Base-by-base conservation (phyloP, 208 protist genomes). In the Trypanosoma cruzi region DNA sequence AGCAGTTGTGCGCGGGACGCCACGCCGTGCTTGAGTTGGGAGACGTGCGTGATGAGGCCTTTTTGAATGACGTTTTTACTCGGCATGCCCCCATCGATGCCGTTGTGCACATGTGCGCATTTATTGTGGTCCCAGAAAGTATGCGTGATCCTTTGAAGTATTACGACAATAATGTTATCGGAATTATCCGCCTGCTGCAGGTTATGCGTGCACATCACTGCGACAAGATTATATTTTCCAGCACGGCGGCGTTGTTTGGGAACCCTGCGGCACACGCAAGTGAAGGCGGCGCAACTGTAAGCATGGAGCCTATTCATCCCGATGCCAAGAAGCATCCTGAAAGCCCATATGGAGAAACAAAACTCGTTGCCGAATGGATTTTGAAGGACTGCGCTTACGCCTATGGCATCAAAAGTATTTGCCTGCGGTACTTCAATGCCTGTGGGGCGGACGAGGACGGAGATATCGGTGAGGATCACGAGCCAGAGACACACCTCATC, bases 361-460 rank as follows among this genome's bases (percentile, higher is more conserved):
- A 98, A 80, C 71, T 90, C 24, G 68, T 89, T 32, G 90, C 96
- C 32, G 98, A 99, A 77, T 80, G 90, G 67, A 95, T 99, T 42
- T 62, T 99, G n/a, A 64, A 81, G 61, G 97, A 98, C 78, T 75
- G 90, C 24, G 79, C 77, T 24, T 53, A 68, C 0, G 88, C 86
- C 16, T 90, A 95, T 42, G 86, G 92, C 56, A 84, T 88, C 36
- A 82, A 92, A 59, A 87, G 91, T 56, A 79, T 98, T 32, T 80
- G 98, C 53, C 86, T 99, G 40, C 92, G 99, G 37, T 99, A 99
- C 84, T 99, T 99, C 86, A 99, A 99, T 84, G 98, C 98, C 18
- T 90, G 95, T 46, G 98, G 98, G 26, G 98, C 98, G 0, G 95
- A 99, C 77, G 68, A 70, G 48, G 89, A 90, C 48, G 98, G 98